Evolutionary conservation across 179 eudicot genomes (phyloP), one percentile per base, ranked within the genome.

Genomic region (Silene vulgaris): DNA sequence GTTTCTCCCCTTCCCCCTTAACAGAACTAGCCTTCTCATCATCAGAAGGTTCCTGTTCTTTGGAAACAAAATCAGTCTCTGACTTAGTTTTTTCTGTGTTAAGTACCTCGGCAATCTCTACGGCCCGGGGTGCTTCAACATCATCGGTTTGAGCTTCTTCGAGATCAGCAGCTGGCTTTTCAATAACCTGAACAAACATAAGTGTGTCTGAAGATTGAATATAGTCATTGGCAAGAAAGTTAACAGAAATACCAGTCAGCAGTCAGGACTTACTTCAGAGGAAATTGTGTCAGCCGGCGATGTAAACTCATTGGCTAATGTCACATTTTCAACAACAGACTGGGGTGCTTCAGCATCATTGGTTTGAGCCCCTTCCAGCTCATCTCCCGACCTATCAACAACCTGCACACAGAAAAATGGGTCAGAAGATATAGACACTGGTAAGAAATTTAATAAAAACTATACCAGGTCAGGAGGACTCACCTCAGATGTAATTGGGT

Each of bases 21-120:
- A 21, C 56, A 29, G 74, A 40, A 74, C 19, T 75, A 65, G 72
- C 68, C 69, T 71, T 82, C 75, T 78, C 84, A 66, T 54, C 75
- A 65, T 67, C 81, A 16, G 40, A 77, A 76, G 76, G 63, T 40
- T 82, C 85, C 43, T 40, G 29, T 74, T 77, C 71, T 70, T 76
- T 70, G 50, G 71, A 76, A 66, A 75, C 85, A 6, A 19, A 28
- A 54, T 68, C 82, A 72, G 72, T 80, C 65, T 73, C 80, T 35
- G 29, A 62, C 74, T 80, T 71, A 37, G 71, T 16, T 61, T 76
- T 75, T 56, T 66, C 84, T 8, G 26, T 6, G 21, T 68, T 76
- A 29, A 29, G 70, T 57, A 45, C 52, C 74, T 65, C 64, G n/a
- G 54, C 6, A 65, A 61, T 56, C 60, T 82, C 70, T 60, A 26